A percentile compares a stretch with the other conserved stretches of the same genome.
Evolutionary conservation across 2,329 filamentous ascomycete genomes (phyloP).

Genomic region (Aureobasidium namibiae): DNA sequence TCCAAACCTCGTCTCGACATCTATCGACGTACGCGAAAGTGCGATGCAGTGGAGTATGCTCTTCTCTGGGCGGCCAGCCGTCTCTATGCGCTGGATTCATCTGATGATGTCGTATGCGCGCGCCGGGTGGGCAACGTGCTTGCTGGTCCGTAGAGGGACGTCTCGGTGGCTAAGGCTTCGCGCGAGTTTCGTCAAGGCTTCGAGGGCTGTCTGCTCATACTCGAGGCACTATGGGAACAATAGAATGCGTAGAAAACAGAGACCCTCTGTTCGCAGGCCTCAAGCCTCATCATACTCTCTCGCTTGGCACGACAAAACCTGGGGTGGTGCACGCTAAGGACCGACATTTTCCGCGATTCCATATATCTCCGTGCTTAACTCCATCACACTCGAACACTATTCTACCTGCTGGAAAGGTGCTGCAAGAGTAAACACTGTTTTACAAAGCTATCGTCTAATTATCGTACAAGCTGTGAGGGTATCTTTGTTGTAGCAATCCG

Average conservation of each 20-base stretch:
- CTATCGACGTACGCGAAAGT: background rate
- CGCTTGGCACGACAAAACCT: background rate
- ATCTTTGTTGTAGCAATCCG: background rate
- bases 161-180: background rate
- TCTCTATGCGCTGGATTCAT: constrained; percentile 17
- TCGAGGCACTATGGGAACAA: background rate
- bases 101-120: constrained; percentile 8
- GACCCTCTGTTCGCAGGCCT: background rate
- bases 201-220: constrained; percentile 1
- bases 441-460: background rate
- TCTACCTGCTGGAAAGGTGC: background rate
- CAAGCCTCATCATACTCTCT: background rate
- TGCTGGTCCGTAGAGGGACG: background rate
- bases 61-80: constrained; percentile 13
- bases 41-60: constrained; percentile 6
- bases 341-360: background rate
- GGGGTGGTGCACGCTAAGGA: background rate
- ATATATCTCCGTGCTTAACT: background rate
- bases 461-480: constrained; percentile 4
- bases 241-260: constrained; percentile 5
- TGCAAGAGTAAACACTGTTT: background rate
- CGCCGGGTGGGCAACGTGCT: constrained; percentile 5
- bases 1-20: background rate
- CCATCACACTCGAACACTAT: background rate
- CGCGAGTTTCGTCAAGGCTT: background rate